These are phyloP conservation scores for Platismatia glauca DNA, from an alignment of 495 filamentous ascomycete species.

Conservation along the genomic window DNA sequence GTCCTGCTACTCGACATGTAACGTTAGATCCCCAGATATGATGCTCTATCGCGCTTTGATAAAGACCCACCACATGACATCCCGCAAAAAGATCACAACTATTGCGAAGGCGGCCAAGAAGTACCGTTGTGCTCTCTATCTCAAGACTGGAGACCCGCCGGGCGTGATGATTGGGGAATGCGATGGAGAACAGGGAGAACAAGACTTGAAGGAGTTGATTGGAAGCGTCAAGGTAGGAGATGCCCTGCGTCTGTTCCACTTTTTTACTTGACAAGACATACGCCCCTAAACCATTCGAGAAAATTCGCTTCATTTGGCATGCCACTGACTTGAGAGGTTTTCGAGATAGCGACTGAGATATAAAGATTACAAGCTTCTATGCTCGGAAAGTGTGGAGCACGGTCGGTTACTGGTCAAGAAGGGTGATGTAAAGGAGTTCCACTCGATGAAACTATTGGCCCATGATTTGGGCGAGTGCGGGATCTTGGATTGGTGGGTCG, in stretches of 20 bases:
- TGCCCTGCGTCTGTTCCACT: neutral
- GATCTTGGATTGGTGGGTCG: conserved; percentile 42
- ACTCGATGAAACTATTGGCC: conserved; percentile 24
- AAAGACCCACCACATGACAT: conserved; percentile 74
- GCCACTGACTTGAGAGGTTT: neutral
- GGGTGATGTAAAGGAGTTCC: conserved; percentile 42
- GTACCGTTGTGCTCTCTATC: conserved; percentile 48
- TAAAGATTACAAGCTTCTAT: conserved; percentile 44
- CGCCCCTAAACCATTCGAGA: neutral
- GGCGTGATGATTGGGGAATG: conserved; percentile 70
- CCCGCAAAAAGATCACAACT: conserved; percentile 63
- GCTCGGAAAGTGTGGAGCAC: conserved; percentile 27
- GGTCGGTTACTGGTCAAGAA: conserved; percentile 27
- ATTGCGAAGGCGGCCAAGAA: conserved; percentile 54
- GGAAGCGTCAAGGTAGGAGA: conserved; percentile 39
- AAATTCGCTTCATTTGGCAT: neutral
- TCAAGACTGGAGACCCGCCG: conserved; percentile 55
- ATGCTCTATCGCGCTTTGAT: conserved; percentile 53
- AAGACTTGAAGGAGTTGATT: conserved; percentile 46
- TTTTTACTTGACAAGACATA: neutral
- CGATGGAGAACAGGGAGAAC: conserved; percentile 38
- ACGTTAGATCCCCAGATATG: neutral
- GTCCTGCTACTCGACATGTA: neutral
- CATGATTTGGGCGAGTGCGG: conserved; percentile 31
- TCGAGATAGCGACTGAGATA: conserved; percentile 33